Conservation (phyloP, 306 rosid species). For the Inga laurina region DNA sequence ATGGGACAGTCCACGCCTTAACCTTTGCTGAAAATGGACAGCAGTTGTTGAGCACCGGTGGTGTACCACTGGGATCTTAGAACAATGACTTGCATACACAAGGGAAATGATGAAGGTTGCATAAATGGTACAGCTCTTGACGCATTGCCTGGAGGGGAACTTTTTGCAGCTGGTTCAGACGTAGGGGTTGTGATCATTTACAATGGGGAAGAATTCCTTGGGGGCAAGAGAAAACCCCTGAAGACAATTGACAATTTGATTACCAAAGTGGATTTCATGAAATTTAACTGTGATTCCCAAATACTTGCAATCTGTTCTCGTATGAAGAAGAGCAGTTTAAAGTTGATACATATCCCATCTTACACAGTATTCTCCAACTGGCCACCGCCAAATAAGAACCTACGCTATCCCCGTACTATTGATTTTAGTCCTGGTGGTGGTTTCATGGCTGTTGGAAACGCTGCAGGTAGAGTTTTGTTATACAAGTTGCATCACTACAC, state of each 20-base stretch:
- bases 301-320: constrained; percentile 45
- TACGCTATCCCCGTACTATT: not conserved
- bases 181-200: constrained; percentile 60
- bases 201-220: constrained; percentile 56
- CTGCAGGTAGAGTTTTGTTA: constrained; percentile 10
- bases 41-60: constrained; percentile 74
- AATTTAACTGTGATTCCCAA: constrained; percentile 59
- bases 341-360: constrained; percentile 15
- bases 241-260: constrained; percentile 55
- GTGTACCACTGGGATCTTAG: constrained; percentile 96
- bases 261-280: constrained; percentile 56
- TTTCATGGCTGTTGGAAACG: constrained; percentile 12
- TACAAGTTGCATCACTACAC: constrained; percentile 18
- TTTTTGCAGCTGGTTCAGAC: constrained; percentile 67
- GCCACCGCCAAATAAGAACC: not conserved
- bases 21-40: constrained; percentile 78
- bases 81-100: constrained; percentile 55
- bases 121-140: not conserved
- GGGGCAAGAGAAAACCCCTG: constrained; percentile 66
- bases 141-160: constrained; percentile 49
- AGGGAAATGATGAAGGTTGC: constrained; percentile 8
- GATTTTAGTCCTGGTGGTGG: constrained; percentile 21
- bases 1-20: constrained; percentile 80
- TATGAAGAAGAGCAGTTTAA: constrained; percentile 4
- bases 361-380: constrained; percentile 15